phyloP scores from a whole-genome alignment of 2,329 filamentous ascomycete genomes.

The Madurella mycetomatis region DNA sequence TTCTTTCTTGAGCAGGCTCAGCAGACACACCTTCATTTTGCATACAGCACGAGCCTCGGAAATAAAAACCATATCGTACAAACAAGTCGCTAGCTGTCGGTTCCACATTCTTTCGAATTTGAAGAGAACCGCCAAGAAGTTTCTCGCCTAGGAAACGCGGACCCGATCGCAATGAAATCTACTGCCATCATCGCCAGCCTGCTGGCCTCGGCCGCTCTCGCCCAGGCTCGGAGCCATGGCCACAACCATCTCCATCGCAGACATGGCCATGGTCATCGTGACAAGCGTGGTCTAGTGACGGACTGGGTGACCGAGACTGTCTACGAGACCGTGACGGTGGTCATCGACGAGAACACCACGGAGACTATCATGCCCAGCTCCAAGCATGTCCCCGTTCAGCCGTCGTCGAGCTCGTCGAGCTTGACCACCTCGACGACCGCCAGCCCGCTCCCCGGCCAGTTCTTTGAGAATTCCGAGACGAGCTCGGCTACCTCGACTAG shows the following conservation, averaged over 20 bases:
- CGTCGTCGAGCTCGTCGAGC: not conserved
- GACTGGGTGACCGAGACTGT: constrained; percentile 46
- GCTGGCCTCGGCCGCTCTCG: constrained; percentile 43
- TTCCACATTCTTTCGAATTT: not conserved
- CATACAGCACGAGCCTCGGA: not conserved
- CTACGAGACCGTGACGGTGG: constrained; percentile 47
- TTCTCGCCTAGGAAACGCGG: not conserved
- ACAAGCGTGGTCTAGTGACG: constrained; percentile 44
- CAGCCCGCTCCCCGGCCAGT: constrained; percentile 29
- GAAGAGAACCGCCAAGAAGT: not conserved
- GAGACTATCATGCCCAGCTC: constrained; percentile 37
- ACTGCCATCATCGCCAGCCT: constrained; percentile 37
- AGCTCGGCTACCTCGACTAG: constrained; percentile 19
- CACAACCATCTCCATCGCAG: constrained; percentile 29
- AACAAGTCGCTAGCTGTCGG: not conserved
- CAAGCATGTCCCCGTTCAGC: constrained; percentile 15
- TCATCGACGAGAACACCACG: constrained; percentile 47
- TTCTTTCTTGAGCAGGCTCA: constrained; percentile 26
- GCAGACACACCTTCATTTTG: constrained; percentile 22
- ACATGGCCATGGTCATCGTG: constrained; percentile 31
- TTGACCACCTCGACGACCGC: constrained; percentile 25
- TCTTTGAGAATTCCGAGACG: constrained; percentile 30
- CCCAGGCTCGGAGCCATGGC: constrained; percentile 40
- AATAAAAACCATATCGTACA: not conserved
- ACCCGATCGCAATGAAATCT: constrained; percentile 40